phyloP scores from a whole-genome alignment of 2,329 filamentous ascomycete species.

The Penicillium hesseltinei region DNA sequence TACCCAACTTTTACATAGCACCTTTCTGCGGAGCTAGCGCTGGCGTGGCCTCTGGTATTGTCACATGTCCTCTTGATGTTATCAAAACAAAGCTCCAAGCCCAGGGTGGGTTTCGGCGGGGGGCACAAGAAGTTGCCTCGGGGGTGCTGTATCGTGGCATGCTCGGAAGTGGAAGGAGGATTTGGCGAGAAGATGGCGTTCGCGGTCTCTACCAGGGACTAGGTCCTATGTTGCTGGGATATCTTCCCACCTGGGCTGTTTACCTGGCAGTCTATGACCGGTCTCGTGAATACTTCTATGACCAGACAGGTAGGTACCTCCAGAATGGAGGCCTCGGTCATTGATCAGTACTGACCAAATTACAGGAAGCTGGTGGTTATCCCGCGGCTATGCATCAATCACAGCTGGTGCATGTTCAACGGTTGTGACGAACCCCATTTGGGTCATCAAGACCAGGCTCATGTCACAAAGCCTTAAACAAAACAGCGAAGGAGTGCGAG shows the following conservation, averaged over 20 bases:
- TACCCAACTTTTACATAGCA: slow-evolving; percentile 65
- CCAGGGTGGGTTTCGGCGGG: slow-evolving; percentile 73
- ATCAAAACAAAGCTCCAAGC: slow-evolving; percentile 99
- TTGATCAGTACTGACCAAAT: slow-evolving; percentile 10
- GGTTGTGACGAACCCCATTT: slow-evolving; percentile 93
- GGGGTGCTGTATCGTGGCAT: slow-evolving; percentile 75
- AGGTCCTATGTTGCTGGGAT: slow-evolving; percentile 91
- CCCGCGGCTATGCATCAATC: slow-evolving; percentile 86
- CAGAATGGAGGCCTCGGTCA: background rate
- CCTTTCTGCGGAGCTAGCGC: slow-evolving; percentile 83
- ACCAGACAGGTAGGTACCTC: slow-evolving; percentile 58
- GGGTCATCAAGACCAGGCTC: slow-evolving; percentile 97
- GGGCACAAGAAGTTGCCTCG: slow-evolving; percentile 41
- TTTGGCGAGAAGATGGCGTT: slow-evolving; percentile 84
- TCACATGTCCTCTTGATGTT: slow-evolving; percentile 95
- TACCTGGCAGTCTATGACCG: slow-evolving; percentile 97
- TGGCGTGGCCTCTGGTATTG: slow-evolving; percentile 87
- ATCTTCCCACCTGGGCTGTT: slow-evolving; percentile 96
- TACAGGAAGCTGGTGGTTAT: slow-evolving; percentile 70
- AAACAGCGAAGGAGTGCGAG: slow-evolving; percentile 50
- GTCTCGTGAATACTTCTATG: slow-evolving; percentile 71
- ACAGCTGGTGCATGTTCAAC: slow-evolving; percentile 90
- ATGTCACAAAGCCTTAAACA: slow-evolving; percentile 79
- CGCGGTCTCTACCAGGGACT: slow-evolving; percentile 89
- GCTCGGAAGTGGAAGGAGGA: slow-evolving; percentile 78